Evolutionary conservation across 2,329 filamentous ascomycete species (phyloP), one percentile per base, ranked within the genome.

Genomic region (Lasiodiplodia gonubiensis): DNA sequence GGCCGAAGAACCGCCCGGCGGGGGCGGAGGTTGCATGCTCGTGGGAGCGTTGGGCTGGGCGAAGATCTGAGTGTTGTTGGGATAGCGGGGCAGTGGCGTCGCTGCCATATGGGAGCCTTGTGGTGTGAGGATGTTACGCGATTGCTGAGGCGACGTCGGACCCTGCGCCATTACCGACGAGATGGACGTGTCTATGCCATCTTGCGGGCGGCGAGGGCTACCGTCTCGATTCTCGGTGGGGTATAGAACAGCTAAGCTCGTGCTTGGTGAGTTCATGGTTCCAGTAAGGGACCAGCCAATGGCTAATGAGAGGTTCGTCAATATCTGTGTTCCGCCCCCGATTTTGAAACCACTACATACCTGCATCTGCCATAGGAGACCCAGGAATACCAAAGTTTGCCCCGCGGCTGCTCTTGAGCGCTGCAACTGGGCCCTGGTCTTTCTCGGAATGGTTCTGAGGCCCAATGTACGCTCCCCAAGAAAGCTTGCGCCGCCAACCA

Each of bases 261-360:
- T 93, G 70, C 89, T 93, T 1, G 92, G 90, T 3, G 92, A 95
- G 74, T 96, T 93, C 66, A 92, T 93, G 1, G 90, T 94, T 16
- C 93, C 93, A 0, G 93, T 93, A n/a, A 97, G 80, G 8, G 92
- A 93, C 90, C 92, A 96, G 1, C 92, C 93, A 68, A 96, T 92
- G 0, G 88, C 86, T 85, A 68, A 67, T 14, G 37, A 65, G 25
- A 33, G n/a, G 3, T 37, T 39, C 18, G 42, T 61, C 21, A 73
- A 71, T 37, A n/a, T 75, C 76, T 76, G 64, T 79, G 35, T 37
- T 25, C 59, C 12, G 18, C 35, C 39, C 21, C 14, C 23, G 3
- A 30, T 5, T 23, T 11, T 46, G 10, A 6, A n/a, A 16, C 7
- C 4, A 42, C 23, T 30, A 70, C 72, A 63, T 73, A 87, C 76